phyloP scores from a whole-genome alignment of 129 eudicot genomes.

The Tanacetum coccineum region DNA sequence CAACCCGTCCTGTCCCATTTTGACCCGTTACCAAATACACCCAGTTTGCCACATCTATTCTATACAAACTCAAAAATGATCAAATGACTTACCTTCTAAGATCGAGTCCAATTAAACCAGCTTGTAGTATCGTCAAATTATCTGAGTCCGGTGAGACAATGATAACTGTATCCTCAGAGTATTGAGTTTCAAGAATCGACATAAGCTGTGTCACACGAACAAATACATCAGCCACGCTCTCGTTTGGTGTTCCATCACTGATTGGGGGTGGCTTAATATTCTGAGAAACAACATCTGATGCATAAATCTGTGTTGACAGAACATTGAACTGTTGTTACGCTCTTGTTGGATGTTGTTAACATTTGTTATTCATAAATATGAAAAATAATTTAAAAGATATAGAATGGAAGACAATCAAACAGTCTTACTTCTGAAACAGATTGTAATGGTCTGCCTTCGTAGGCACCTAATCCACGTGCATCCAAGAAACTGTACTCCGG shows the following conservation, averaged over 20 bases:
- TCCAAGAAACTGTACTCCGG: slow-evolving; percentile 97
- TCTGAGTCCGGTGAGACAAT: slow-evolving; percentile 97
- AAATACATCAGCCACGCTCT: slow-evolving; percentile 92
- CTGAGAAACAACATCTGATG: slow-evolving; percentile 65
- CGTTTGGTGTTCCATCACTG: slow-evolving; percentile 91
- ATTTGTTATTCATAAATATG: background rate
- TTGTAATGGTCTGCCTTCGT: slow-evolving; percentile 71
- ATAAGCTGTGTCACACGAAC: slow-evolving; percentile 96
- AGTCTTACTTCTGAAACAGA: slow-evolving; percentile 72
- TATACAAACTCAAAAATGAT: background rate
- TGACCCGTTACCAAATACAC: too few relatives aligned
- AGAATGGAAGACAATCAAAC: background rate
- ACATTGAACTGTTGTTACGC: too few relatives aligned
- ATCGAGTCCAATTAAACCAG: slow-evolving; percentile 90
- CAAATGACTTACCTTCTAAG: slow-evolving; percentile 56
- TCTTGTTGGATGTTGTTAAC: background rate
- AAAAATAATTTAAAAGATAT: background rate
- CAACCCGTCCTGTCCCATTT: too few relatives aligned
- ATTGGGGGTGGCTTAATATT: slow-evolving; percentile 87
- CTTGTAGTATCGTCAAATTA: slow-evolving; percentile 82
- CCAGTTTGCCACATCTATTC: background rate
- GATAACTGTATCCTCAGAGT: slow-evolving; percentile 80
- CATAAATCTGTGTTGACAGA: slow-evolving; percentile 47
- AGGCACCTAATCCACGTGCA: slow-evolving; percentile 95
- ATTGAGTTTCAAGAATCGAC: slow-evolving; percentile 96